Percentiles rank a stretch among this genome's conserved stretches.
Evolutionary conservation across 106 monocot genomes (phyloP).

Genomic region (Dendrobium officinale): DNA sequence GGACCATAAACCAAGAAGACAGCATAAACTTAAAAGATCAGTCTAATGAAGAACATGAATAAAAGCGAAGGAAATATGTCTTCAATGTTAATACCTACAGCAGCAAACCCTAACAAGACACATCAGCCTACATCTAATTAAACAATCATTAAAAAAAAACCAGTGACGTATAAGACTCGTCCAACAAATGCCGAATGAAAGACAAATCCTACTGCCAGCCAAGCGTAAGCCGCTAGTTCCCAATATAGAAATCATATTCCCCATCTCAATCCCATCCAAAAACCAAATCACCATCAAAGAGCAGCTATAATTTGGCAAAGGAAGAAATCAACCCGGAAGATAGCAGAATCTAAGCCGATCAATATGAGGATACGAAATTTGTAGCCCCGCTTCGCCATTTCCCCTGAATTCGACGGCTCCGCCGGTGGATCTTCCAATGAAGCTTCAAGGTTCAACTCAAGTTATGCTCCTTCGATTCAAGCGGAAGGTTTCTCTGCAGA

Average conservation of each 20-base stretch:
- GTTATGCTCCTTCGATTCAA: background rate
- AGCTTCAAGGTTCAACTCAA: background rate
- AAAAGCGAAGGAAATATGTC: background rate
- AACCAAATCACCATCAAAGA: background rate
- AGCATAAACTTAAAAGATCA: background rate
- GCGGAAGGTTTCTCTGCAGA: background rate
- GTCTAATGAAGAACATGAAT: background rate
- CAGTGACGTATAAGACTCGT: background rate
- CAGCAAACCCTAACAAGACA: background rate
- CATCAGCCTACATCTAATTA: background rate
- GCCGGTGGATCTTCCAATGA: background rate
- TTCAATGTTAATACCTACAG: background rate
- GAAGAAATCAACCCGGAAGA: background rate
- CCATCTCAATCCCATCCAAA: background rate
- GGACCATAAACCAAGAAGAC: background rate
- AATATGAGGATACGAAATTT: conserved; percentile 66
- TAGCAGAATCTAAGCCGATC: background rate
- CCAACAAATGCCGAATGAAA: background rate
- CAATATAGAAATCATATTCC: background rate
- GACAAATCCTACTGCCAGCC: background rate
- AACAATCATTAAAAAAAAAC: background rate
- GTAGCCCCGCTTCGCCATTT: conserved; percentile 57
- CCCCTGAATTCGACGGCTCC: background rate
- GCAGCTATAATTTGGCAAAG: background rate
- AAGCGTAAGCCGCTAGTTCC: background rate